Percentiles rank a stretch among this genome's conserved stretches.
Conservation (phyloP, 208 protist species). For the Phytomonas francai region DNA sequence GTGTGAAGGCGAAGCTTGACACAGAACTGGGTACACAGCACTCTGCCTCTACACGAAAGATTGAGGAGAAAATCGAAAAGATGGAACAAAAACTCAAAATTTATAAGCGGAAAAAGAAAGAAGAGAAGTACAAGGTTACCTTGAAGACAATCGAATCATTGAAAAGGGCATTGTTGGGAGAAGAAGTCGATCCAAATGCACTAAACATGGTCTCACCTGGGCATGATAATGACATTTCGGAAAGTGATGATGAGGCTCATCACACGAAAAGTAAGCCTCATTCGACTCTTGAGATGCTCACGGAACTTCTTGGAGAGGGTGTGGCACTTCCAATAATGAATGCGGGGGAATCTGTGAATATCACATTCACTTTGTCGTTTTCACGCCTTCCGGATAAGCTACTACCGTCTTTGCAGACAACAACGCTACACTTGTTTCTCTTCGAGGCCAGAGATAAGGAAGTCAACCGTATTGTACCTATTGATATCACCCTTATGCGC, state of each 20-base stretch:
- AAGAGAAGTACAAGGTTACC: conserved; percentile 59
- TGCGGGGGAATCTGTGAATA: conserved; percentile 55
- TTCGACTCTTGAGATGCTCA: conserved; percentile 41
- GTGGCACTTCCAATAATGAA: conserved; percentile 69
- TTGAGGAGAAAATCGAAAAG: conserved; percentile 86
- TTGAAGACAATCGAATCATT: conserved; percentile 55
- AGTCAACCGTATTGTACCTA: conserved; percentile 67
- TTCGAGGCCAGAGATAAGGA: conserved; percentile 81
- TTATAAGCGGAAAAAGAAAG: conserved; percentile 80
- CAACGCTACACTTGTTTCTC: conserved; percentile 70
- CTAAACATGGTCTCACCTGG: conserved; percentile 10
- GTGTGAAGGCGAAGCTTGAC: conserved; percentile 62
- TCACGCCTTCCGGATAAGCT: conserved; percentile 30
- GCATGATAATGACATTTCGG: conserved; percentile 47
- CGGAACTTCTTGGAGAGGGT: conserved; percentile 46
- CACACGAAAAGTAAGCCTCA: conserved; percentile 19
- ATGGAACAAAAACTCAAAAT: conserved; percentile 87
- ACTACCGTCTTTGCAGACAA: conserved; percentile 50
- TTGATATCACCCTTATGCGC: conserved; percentile 66
- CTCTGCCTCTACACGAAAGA: conserved; percentile 56
- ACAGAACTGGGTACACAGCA: conserved; percentile 50
- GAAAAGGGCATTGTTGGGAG: conserved; percentile 49
- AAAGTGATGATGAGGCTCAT: conserved; percentile 59
- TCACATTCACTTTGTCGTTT: conserved; percentile 52
- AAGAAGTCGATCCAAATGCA: conserved; percentile 53